phyloP scores from a whole-genome alignment of 345 rosid species.

The Barbarea vulgaris region DNA sequence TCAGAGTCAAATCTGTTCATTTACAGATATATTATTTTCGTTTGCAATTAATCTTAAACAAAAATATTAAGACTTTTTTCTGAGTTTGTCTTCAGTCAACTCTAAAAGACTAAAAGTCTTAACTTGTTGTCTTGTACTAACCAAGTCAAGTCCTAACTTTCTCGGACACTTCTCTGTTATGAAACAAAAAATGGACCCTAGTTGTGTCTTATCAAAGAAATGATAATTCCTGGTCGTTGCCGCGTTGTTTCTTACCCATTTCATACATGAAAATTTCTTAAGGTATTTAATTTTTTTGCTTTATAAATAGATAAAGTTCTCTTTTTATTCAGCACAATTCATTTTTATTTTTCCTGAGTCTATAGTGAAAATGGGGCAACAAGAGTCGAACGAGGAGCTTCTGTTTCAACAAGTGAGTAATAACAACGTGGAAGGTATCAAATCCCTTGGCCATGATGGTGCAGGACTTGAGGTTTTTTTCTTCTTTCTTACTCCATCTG shows the following conservation, averaged over 20 bases:
- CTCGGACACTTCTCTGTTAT: conserved; percentile 4
- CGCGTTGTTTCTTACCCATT: neutral
- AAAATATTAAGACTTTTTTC: too few species aligned
- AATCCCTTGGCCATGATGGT: conserved; percentile 57
- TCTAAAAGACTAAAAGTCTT: too few species aligned
- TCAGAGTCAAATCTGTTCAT: neutral
- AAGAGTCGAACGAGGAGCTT: conserved; percentile 68
- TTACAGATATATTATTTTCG: neutral
- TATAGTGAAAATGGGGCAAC: conserved; percentile 59
- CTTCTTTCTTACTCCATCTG: too few species aligned
- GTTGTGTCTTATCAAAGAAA: too few species aligned
- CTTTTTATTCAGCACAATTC: neutral
- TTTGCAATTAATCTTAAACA: too few species aligned
- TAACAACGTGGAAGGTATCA: conserved; percentile 66
- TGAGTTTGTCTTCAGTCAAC: too few species aligned
- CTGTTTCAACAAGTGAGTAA: conserved; percentile 65
- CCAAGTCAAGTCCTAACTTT: neutral
- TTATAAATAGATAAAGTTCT: neutral
- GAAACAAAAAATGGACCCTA: too few species aligned
- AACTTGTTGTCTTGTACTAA: too few species aligned
- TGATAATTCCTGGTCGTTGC: neutral
- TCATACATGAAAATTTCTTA: neutral
- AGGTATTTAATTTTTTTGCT: too few species aligned
- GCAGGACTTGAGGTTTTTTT: too few species aligned
- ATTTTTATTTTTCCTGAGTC: neutral